phyloP scores from a whole-genome alignment of 139 green algal genomes.

The Mesotaenium endlicherianum region DNA sequence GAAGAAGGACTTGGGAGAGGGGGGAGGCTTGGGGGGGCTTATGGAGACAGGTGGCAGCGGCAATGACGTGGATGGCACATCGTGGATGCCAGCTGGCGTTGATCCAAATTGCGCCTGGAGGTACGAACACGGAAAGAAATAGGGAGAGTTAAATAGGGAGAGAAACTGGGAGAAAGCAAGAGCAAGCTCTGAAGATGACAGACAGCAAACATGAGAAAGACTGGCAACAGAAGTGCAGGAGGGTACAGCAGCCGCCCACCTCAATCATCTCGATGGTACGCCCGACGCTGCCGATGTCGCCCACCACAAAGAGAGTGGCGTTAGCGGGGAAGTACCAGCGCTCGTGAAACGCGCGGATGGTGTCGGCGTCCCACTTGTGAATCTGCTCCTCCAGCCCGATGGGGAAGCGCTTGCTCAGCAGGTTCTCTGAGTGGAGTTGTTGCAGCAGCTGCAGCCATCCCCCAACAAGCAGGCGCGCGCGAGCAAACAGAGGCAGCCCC shows the following conservation, averaged over 20 bases:
- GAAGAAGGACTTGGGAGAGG: constrained; percentile 8
- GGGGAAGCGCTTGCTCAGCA: constrained; percentile 89
- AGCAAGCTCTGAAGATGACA: not conserved
- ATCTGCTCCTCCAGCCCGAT: constrained; percentile 95
- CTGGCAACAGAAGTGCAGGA: too few relatives aligned
- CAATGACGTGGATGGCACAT: not conserved
- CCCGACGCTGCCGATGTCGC: constrained; percentile 69
- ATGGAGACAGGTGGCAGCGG: not conserved
- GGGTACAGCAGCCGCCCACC: not conserved
- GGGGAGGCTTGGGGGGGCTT: not conserved
- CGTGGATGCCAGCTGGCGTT: constrained; percentile 30
- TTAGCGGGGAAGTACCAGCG: constrained; percentile 96
- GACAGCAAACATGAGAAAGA: not conserved
- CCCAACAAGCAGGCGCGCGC: not conserved
- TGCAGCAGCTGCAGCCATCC: constrained; percentile 81
- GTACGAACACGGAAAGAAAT: not conserved
- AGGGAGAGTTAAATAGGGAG: not conserved
- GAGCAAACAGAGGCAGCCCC: too few relatives aligned
- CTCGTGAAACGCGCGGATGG: constrained; percentile 83
- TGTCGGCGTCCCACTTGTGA: constrained; percentile 72
- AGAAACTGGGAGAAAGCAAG: not conserved
- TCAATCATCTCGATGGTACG: constrained; percentile 55
- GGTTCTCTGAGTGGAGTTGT: constrained; percentile 93
- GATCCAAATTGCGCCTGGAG: constrained; percentile 38
- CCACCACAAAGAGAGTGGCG: constrained; percentile 96